Conservation (phyloP, 305 asterid genomes). For the Fraxinus sp. region DNA sequence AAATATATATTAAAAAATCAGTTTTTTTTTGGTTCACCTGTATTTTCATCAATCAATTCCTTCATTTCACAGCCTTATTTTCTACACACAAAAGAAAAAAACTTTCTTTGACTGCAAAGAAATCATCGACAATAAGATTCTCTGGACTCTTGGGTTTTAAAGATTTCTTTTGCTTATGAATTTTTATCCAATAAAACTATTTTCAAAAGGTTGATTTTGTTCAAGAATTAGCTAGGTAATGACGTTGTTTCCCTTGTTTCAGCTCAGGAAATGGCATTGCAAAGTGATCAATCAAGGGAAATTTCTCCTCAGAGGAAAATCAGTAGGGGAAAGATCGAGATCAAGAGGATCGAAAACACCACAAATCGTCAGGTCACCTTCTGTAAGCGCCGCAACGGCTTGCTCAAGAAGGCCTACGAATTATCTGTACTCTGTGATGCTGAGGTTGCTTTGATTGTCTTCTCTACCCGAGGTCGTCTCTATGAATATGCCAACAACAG, state of each 20-base stretch:
- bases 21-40: constrained; percentile 5
- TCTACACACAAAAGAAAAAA: background rate
- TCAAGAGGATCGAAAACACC: constrained; percentile 89
- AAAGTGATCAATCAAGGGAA: constrained; percentile 62
- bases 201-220: background rate
- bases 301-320: constrained; percentile 58
- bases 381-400: constrained; percentile 81
- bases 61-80: constrained; percentile 6
- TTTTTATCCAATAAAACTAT: constrained; percentile 11
- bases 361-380: constrained; percentile 91
- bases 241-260: background rate
- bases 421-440: constrained; percentile 86
- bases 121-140: background rate
- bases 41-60: constrained; percentile 11
- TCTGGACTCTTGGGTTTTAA: background rate
- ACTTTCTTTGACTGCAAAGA: background rate
- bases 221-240: background rate
- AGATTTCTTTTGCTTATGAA: constrained; percentile 2
- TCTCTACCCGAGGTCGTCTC: constrained; percentile 85
- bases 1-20: constrained; percentile 3
- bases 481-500: constrained; percentile 89
- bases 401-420: constrained; percentile 83
- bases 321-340: constrained; percentile 80
- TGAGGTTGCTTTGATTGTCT: constrained; percentile 78
- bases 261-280: constrained; percentile 48